phyloP scores from a whole-genome alignment of 768 basidiomycete species.

The Mycena sanguinolenta region DNA sequence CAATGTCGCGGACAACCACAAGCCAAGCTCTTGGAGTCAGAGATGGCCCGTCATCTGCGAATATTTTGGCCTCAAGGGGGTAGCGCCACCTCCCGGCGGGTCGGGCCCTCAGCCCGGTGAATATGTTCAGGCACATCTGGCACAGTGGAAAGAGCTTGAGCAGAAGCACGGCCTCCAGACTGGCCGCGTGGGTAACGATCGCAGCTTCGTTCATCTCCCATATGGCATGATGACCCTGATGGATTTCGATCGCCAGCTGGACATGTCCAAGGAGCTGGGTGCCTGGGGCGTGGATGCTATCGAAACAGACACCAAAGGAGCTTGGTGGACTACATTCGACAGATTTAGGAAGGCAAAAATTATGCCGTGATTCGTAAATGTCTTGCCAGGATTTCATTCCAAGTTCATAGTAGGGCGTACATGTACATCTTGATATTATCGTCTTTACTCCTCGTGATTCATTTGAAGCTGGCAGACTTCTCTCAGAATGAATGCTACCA shows the following conservation, averaged over 20 bases:
- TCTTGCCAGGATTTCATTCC: too few species aligned
- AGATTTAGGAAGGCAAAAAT: background rate
- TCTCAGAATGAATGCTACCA: too few species aligned
- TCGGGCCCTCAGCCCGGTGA: background rate
- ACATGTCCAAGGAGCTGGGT: background rate
- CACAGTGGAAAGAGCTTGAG: background rate
- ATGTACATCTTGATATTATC: too few species aligned
- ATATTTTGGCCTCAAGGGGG: background rate
- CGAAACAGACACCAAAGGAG: background rate
- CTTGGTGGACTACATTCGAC: background rate
- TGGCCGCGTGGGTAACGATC: background rate
- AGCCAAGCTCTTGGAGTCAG: background rate
- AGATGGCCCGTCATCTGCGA: background rate
- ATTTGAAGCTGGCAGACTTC: too few species aligned
- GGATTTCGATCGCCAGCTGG: slow-evolving; percentile 1
- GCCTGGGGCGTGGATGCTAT: background rate
- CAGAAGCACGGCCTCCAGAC: too few species aligned
- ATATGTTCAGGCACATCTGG: background rate
- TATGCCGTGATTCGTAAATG: background rate
- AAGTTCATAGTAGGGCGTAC: too few species aligned
- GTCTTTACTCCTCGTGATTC: too few species aligned
- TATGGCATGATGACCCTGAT: background rate
- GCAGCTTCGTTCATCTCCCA: background rate
- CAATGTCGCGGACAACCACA: background rate
- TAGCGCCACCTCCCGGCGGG: background rate